Evolutionary conservation across 768 basidiomycete genomes (phyloP), one percentile per base, ranked within the genome.

Genomic region (Podaxis sp.): DNA sequence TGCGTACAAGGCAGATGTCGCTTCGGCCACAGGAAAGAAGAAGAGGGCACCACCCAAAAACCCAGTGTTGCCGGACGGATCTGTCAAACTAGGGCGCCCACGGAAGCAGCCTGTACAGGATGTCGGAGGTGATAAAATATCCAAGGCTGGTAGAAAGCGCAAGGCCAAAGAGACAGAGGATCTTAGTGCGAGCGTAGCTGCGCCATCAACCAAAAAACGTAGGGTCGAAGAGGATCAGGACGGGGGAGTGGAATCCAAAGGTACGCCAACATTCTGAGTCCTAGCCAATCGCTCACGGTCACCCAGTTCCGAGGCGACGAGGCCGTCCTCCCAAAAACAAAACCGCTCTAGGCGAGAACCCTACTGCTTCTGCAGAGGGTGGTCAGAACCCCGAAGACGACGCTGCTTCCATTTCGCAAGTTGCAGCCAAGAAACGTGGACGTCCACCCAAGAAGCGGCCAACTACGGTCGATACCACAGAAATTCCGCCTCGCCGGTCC

Each of bases 81-180:
- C 74, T 37, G 77, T 82, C 56, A 90, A 89, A 71, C 82, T 81
- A 67, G 87, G 86, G 24, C 75, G 85, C 38, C 83, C 89, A 46
- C 77, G 80, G 60, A 90, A 84, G 66, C 65, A 69, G 48, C 66
- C 65, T 24, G 49, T 65, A 41, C 66, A 67, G 15, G 67, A 60
- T 22, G 63, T 56, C 33, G 57, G 4, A 22, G 58, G 33, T 24
- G 7, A 22, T 38, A 38, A 17, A 40, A 3, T 15, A 36, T 26
- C 46, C 13, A 44, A 38, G 30, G 12, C 44, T 46, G 52, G 58
- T 12, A 51, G 13, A 33, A 65, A 61, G 20, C 64, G 55, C 5
- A 54, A 61, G 15, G 24, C 40, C 24, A 38, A 52, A 2, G 49
- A 26, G 20, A 28, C n/a, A 10, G 55, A n/a, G 30, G 52, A 49